Evolutionary conservation across 225 moss, liverwort and hornwort genomes (phyloP).

Genomic region (Ulota crispa): DNA sequence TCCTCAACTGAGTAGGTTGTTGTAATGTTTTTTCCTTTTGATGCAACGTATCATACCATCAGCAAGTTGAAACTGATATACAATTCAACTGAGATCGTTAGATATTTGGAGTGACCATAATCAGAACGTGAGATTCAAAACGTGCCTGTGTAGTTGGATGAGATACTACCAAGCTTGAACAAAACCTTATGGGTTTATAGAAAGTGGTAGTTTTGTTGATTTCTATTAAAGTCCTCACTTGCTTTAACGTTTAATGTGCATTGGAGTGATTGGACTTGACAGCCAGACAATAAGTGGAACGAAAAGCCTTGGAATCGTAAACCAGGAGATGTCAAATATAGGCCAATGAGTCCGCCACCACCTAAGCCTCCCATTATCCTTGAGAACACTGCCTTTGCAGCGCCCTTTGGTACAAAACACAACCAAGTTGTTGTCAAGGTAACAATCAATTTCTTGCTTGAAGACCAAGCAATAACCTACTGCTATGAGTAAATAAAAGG

Average conservation of each 20-base stretch:
- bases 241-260: not conserved
- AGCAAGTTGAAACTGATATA: too few species aligned
- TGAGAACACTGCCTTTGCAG: not conserved
- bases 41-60: not conserved
- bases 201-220: not conserved
- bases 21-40: not conserved
- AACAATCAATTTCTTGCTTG: not conserved
- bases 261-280: not conserved
- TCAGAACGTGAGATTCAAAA: not conserved
- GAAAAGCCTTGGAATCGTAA: slow-evolving; percentile 41
- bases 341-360: slow-evolving; percentile 32
- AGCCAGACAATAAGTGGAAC: slow-evolving; percentile 45
- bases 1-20: not conserved
- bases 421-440: slow-evolving; percentile 49
- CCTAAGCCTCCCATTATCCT: slow-evolving; percentile 17
- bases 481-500: not conserved
- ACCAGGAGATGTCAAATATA: slow-evolving; percentile 10
- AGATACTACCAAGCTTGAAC: accelerated
- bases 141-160: not conserved
- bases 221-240: not conserved
- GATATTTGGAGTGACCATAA: not conserved
- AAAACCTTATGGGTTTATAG: too few species aligned
- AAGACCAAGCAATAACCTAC: not conserved
- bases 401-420: slow-evolving; percentile 44
- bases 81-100: too few species aligned